Conservation (phyloP, 352 stramenopile genomes). For the Globisporangium acanthophoron region DNA sequence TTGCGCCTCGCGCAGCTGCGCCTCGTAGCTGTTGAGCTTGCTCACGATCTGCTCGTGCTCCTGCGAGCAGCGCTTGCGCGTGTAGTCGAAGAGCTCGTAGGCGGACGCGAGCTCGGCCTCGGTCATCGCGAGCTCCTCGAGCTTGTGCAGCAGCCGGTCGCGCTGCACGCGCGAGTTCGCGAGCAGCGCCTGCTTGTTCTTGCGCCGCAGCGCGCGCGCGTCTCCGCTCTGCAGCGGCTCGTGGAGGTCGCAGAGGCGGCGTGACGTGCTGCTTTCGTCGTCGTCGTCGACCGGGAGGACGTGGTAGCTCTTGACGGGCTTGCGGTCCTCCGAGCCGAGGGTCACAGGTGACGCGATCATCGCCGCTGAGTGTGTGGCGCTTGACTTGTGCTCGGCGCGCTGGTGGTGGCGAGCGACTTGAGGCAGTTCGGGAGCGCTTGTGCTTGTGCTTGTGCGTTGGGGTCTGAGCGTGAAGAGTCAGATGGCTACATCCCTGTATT, state of each 20-base stretch:
- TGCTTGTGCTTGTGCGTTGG: too few relatives aligned
- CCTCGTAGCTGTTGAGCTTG: constrained; percentile 40
- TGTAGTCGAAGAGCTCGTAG: constrained; percentile 60
- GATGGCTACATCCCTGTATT: too few relatives aligned
- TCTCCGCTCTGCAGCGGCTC: constrained; percentile 3
- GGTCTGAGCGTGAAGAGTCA: too few relatives aligned
- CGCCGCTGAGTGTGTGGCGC: not conserved
- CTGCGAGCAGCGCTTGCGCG: constrained; percentile 24
- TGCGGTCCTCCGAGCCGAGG: constrained; percentile 10
- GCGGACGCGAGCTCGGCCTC: constrained; percentile 53
- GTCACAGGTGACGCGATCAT: not conserved
- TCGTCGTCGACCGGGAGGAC: constrained; percentile 39
- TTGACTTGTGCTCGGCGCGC: too few relatives aligned
- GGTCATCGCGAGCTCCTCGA: constrained; percentile 57
- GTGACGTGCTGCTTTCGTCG: not conserved
- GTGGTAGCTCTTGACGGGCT: constrained; percentile 32
- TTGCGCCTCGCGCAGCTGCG: constrained; percentile 26
- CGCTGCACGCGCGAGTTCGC: constrained; percentile 37
- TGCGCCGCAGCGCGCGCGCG: not conserved
- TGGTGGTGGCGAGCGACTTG: too few relatives aligned
- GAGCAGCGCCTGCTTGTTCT: constrained; percentile 19
- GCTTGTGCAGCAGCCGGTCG: constrained; percentile 52
- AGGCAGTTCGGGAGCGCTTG: too few relatives aligned
- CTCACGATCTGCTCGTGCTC: constrained; percentile 49
- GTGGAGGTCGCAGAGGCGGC: constrained; percentile 10